Conservation (phyloP, 2,329 filamentous ascomycete species). For the Aureobasidium sp. region DNA sequence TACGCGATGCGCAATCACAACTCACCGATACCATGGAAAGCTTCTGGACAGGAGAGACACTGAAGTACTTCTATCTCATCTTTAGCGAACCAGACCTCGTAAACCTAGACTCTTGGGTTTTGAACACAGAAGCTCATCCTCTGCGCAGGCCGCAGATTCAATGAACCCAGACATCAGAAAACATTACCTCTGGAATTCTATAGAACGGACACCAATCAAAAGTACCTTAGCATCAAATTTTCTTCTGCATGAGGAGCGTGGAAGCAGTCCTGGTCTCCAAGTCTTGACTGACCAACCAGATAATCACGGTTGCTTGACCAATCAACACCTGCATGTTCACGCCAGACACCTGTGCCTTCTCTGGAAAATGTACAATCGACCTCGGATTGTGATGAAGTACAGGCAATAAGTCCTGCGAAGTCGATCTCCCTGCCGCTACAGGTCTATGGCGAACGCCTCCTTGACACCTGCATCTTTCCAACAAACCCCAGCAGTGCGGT, state of each 20-base stretch:
- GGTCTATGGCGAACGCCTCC: neutral
- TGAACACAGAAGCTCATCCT: constrained; percentile 15
- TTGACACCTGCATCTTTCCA: neutral
- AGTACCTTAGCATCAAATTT: neutral
- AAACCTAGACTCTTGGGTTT: constrained; percentile 46
- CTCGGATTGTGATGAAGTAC: neutral
- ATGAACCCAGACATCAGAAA: neutral
- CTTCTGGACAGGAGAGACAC: constrained; percentile 57
- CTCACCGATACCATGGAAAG: constrained; percentile 62
- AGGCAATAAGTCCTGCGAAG: neutral
- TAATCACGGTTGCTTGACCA: neutral
- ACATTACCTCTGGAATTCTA: neutral
- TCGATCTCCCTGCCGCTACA: neutral
- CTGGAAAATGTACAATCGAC: neutral
- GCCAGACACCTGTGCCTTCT: neutral
- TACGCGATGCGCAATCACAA: constrained; percentile 36
- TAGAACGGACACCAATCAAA: neutral
- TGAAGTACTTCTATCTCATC: constrained; percentile 61
- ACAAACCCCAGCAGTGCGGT: neutral
- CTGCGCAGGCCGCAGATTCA: constrained; percentile 8
- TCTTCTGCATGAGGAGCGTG: neutral
- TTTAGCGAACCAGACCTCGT: constrained; percentile 54
- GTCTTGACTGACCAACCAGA: neutral
- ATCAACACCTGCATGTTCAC: neutral
- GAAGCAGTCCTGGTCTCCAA: neutral